Conservation (phyloP, 1,284 basidiomycete genomes). For the Boletus calvinii region DNA sequence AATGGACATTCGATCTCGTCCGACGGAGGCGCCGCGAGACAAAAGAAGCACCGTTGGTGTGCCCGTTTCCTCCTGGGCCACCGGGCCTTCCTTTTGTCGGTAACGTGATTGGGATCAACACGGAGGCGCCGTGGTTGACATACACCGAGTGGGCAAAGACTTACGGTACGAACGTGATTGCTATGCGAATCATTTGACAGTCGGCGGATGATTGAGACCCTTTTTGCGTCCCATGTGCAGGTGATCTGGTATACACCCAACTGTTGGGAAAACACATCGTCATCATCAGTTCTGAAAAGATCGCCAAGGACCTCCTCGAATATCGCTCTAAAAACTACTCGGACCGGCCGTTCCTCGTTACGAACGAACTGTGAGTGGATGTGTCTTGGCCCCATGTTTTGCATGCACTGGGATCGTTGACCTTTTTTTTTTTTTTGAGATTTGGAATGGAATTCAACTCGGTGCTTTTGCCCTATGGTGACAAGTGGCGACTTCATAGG, state of each 20-base stretch:
- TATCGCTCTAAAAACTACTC: constrained; percentile 18
- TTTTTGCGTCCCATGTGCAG: constrained; percentile 3
- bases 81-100: constrained; percentile 19
- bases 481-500: constrained; percentile 21
- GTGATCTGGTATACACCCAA: constrained; percentile 17
- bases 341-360: constrained; percentile 13
- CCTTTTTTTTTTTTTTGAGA: constrained; percentile 1
- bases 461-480: constrained; percentile 14
- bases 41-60: neutral
- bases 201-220: neutral
- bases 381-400: neutral
- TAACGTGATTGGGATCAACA: constrained; percentile 20
- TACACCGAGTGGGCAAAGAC: constrained; percentile 17
- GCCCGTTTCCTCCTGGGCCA: constrained; percentile 16
- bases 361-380: constrained; percentile 14
- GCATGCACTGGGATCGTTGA: neutral
- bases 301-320: constrained; percentile 24
- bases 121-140: constrained; percentile 15
- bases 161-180: constrained; percentile 12
- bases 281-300: constrained; percentile 21
- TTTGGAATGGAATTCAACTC: constrained; percentile 17
- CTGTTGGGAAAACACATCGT: constrained; percentile 19
- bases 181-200: neutral
- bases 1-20: neutral
- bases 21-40: neutral